Conservation (phyloP, 768 basidiomycete species). For the Tulasnella sp. region DNA sequence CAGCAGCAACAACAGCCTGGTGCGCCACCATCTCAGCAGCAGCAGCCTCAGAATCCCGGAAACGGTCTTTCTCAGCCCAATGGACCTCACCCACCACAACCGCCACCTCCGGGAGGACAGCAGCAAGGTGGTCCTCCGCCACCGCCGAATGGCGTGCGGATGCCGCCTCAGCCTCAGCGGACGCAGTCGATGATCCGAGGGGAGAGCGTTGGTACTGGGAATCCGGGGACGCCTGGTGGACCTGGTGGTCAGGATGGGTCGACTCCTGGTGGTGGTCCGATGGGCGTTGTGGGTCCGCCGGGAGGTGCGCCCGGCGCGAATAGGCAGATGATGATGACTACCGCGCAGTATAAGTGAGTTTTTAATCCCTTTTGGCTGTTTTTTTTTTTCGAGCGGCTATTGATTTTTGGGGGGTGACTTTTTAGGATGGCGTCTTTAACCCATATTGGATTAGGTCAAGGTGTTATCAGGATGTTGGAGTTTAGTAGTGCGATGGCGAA, state of each 20-base stretch:
- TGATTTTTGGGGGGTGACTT: too few relatives aligned
- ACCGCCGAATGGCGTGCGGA: neutral
- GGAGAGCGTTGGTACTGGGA: neutral
- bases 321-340: neutral
- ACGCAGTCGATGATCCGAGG: neutral
- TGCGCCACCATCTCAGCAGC: neutral
- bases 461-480: conserved; percentile 53
- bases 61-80: neutral
- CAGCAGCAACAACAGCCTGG: neutral
- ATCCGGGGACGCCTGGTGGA: neutral
- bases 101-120: neutral
- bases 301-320: neutral
- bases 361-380: neutral
- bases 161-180: conserved; percentile 4
- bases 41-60: conserved; percentile 1
- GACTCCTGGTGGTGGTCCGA: neutral
- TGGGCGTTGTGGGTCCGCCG: neutral
- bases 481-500: conserved; percentile 59
- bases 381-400: neutral
- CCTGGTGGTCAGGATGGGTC: neutral
- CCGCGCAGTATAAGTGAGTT: conserved; percentile 17
- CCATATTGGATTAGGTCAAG: conserved; percentile 42
- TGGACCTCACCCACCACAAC: neutral
- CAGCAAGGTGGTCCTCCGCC: neutral
- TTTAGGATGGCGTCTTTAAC: neutral